A percentile compares a stretch with the other conserved stretches of the same genome.
phyloP scores from a whole-genome alignment of 2,329 filamentous ascomycete species.

The Xylariomycetidae sp. region DNA sequence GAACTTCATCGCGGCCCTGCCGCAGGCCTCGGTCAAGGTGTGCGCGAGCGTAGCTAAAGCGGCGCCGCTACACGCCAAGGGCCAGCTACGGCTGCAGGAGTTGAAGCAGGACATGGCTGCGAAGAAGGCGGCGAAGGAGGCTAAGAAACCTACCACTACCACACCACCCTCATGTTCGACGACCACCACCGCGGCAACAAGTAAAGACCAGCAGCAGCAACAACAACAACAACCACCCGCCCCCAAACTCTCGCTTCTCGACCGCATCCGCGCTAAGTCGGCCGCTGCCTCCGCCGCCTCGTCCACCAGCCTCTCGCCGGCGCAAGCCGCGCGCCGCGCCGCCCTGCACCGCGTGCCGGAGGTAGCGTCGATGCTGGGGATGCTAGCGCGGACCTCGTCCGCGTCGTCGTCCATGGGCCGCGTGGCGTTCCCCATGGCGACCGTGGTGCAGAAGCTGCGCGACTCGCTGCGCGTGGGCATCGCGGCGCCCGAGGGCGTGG shows the following conservation, averaged over 20 bases:
- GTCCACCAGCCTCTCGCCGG: conserved; percentile 41
- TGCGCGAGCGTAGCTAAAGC: conserved; percentile 47
- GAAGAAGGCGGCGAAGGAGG: conserved; percentile 42
- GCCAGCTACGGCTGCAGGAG: conserved; percentile 62
- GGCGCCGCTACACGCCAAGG: conserved; percentile 55
- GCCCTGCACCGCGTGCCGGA: conserved; percentile 65
- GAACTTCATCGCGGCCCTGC: conserved; percentile 51
- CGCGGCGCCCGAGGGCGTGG: conserved; percentile 44
- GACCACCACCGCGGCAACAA: too few relatives aligned
- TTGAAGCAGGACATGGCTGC: conserved; percentile 56
- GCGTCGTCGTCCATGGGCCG: conserved; percentile 45
- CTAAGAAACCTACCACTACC: too few relatives aligned
- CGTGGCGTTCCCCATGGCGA: conserved; percentile 60
- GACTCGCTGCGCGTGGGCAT: conserved; percentile 58
- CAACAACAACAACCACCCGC: too few relatives aligned
- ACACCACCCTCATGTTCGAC: too few relatives aligned
- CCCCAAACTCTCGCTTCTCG: conserved; percentile 56
- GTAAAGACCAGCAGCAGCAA: conserved; percentile 25
- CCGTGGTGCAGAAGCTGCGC: conserved; percentile 57
- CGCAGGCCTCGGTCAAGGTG: conserved; percentile 45
- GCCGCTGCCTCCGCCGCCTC: conserved; percentile 40
- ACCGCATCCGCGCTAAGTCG: conserved; percentile 70
- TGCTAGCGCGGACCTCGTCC: conserved; percentile 46
- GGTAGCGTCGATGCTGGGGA: conserved; percentile 60
- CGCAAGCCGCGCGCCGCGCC: conserved; percentile 53